A percentile compares a stretch with the other conserved stretches of the same genome.
phyloP scores from a whole-genome alignment of 1,139 yeast genomes.

The Suhomyces terraborum region DNA sequence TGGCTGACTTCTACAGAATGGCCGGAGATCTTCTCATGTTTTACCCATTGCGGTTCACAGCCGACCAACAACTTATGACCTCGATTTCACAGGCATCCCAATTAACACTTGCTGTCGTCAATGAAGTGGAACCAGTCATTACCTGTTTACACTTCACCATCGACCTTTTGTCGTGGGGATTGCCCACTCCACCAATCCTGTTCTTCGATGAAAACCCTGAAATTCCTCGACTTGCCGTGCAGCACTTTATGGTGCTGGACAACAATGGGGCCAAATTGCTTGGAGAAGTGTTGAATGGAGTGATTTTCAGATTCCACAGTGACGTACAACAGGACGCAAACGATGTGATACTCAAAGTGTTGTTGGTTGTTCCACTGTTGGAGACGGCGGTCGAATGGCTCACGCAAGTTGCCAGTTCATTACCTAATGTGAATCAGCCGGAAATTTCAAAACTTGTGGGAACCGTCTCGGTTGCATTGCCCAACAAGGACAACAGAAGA shows the following conservation, averaged over 20 bases:
- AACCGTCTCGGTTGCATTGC: conserved; percentile 60
- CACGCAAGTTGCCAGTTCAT: conserved; percentile 49
- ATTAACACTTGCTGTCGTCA: conserved; percentile 52
- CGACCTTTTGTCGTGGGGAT: conserved; percentile 84
- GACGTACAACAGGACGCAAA: conserved; percentile 77
- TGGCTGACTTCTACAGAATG: conserved; percentile 90
- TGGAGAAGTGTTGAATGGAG: conserved; percentile 59
- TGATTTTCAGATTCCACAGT: conserved; percentile 69
- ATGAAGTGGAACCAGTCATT: conserved; percentile 71
- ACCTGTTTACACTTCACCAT: conserved; percentile 74
- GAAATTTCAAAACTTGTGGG: conserved; percentile 65
- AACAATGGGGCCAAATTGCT: conserved; percentile 61
- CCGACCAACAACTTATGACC: conserved; percentile 55
- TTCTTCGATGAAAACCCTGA: conserved; percentile 52
- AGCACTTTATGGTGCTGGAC: conserved; percentile 39
- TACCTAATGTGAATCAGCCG: conserved; percentile 66
- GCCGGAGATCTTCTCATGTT: conserved; percentile 77
- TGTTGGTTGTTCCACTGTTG: conserved; percentile 51
- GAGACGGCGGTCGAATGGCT: conserved; percentile 61
- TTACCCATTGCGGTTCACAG: conserved; percentile 67
- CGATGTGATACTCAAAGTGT: conserved; percentile 68
- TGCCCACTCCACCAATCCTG: conserved; percentile 77
- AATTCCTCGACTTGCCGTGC: conserved; percentile 53
- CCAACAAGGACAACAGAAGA: conserved; percentile 70
- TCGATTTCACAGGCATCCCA: conserved; percentile 65